A percentile compares a stretch with the other conserved stretches of the same genome.
Conservation (phyloP, 129 eudicot species). For the Flaveria brownii region DNA sequence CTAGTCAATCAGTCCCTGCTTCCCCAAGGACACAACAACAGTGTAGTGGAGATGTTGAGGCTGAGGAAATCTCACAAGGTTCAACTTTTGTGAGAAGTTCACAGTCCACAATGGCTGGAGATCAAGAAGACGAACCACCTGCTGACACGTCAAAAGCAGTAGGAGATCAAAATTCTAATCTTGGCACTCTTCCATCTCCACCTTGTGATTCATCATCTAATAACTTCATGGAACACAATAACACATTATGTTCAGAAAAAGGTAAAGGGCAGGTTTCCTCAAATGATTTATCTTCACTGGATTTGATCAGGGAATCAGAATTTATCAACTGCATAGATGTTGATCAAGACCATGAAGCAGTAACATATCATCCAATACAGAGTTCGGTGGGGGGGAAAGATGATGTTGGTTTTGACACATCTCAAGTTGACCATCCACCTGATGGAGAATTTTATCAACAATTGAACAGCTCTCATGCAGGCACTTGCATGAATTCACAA, state of each 20-base stretch:
- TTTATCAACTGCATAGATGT: slow-evolving; percentile 1
- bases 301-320: neutral
- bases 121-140: slow-evolving; percentile 32
- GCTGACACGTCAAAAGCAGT: slow-evolving; percentile 39
- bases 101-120: slow-evolving; percentile 43
- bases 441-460: slow-evolving; percentile 38
- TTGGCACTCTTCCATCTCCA: neutral
- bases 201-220: neutral
- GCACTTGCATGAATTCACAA: slow-evolving; percentile 28
- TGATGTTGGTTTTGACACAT: neutral
- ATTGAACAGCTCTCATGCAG: slow-evolving; percentile 32
- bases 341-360: neutral
- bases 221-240: neutral
- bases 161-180: neutral
- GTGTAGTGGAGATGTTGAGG: slow-evolving; percentile 57
- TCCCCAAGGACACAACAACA: slow-evolving; percentile 56
- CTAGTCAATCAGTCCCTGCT: slow-evolving; percentile 53
- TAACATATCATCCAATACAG: neutral
- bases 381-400: neutral
- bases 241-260: neutral
- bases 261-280: neutral
- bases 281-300: neutral
- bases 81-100: slow-evolving; percentile 52
- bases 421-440: slow-evolving; percentile 24
- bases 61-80: slow-evolving; percentile 65